Base-by-base conservation (phyloP, 148 eudicot species). In the Vaccinium darrowii region DNA sequence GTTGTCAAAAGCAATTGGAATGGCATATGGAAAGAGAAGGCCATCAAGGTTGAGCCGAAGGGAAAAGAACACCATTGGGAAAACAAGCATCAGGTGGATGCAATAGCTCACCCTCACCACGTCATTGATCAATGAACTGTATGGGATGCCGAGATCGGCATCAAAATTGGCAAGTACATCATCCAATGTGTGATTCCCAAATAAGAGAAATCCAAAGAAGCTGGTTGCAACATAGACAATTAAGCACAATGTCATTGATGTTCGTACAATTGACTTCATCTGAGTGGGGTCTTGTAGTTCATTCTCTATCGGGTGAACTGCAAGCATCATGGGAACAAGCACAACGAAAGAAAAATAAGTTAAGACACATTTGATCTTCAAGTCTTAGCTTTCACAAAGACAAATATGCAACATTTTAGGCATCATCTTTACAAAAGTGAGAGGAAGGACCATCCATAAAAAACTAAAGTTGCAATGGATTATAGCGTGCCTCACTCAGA, bases 121-220 rank as follows among this genome's bases (percentile, higher is more conserved):
- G 84, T 93, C 97, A 88, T 92, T 91, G n/a, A 95, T 88, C 84
- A 92, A 57, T 76, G 91, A 89, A 88, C 97, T 88, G 85, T 90
- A 92, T 1, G 94, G 95, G 79, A 95, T 89, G 15, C 95, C 97
- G 36, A 94, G 97, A 85, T 95, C 95, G 9, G 90, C 90, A 86
- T 93, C 97, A 57, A 95, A 95, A 84, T 95, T 95, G 76, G 98
- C 94, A 84, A 95, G 97, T 33, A 95, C 91, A 77, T 95, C 98
- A 83, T 95, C 98, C 80, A 90, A 63, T 30, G 95, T 95, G 27
- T 88, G 83, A 80, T 92, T 87, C 36, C 96, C 94, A 83, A 95
- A 95, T 57, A 95, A 88, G 79, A 94, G 93, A 83, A 91, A 91
- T 49, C 94, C 98, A 76, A 95, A 95, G 90, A 95, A 91, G 88